Evolutionary conservation across 2,329 filamentous ascomycete species (phyloP), one percentile per base, ranked within the genome.

Genomic region (Colletotrichum phormii): DNA sequence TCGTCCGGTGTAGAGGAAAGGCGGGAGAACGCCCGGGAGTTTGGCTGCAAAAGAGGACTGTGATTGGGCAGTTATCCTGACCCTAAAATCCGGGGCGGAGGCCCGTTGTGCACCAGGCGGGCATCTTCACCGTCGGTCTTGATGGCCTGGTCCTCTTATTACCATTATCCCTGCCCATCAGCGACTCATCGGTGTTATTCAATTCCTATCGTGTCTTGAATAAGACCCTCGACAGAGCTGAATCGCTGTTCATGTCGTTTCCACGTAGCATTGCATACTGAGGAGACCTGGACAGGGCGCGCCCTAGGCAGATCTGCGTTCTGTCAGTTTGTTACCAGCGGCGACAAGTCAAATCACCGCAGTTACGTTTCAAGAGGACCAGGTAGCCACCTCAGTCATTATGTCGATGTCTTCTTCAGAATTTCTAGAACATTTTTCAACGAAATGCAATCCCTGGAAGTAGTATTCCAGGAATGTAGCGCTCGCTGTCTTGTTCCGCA

Each of bases 41-140:
- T 37, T 35, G 54, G 51, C 35, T 57, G 33, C 29, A 13, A 64
- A 49, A 12, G 31, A 8, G 22, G 12, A 9, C 54, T 57, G 29
- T 31, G 29, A 57, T 57, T 57, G 62, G 26, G 42, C 46, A 24
- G 24, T 3, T 31, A 18, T 67, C n/a, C 33, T 59, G 8, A 42
- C 55, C 22, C 55, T 58, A 53, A 71, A 73, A 65, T 64, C 71
- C 61, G 61, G 71, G 66, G 71, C 60, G 55, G 49, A 57, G 35
- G 11, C 24, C 46, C 49, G 35, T 46, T 29, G 31, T n/a, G 24
- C n/a, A 31, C 54, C 51, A 37, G 26, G 33, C 33, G 59, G 59
- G 26, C 31, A 51, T 62, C 57, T 63, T 68, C 24, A 60, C 51
- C 59, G 62, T 29, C n/a, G 22, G 13, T 9, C 35, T 29, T 9